Evolutionary conservation across 192 early-diverging fungal species (phyloP).

Genomic region (Gonapodya sp.): DNA sequence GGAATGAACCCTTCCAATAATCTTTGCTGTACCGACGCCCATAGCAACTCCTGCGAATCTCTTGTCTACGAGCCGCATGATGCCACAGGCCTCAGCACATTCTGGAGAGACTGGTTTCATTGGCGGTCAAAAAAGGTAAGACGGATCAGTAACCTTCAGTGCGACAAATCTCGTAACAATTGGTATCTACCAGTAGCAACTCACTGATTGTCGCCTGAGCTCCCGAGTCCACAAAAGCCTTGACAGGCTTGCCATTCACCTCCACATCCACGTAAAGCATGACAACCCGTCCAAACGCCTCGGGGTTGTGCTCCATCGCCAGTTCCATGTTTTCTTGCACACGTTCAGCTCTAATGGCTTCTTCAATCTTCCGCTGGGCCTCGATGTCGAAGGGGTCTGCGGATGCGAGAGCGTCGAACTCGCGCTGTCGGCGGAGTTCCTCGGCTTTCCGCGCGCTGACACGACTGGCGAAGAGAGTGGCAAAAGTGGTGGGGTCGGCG

Average conservation of each 20-base stretch:
- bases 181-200: not conserved
- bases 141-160: not conserved
- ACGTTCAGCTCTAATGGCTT: slow-evolving; percentile 76
- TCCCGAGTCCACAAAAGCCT: slow-evolving; percentile 94
- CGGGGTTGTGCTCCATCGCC: slow-evolving; percentile 90
- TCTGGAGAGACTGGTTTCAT: slow-evolving; percentile 42
- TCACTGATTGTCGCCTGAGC: slow-evolving; percentile 88
- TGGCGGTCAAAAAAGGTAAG: not conserved
- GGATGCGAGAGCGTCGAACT: slow-evolving; percentile 37
- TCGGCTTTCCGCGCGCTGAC: slow-evolving; percentile 43
- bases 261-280: slow-evolving; percentile 86
- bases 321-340: slow-evolving; percentile 69
- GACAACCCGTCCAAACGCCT: slow-evolving; percentile 80
- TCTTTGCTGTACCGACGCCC: slow-evolving; percentile 95
- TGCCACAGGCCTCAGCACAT: slow-evolving; percentile 62
- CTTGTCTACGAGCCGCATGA: slow-evolving; percentile 82
- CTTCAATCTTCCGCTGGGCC: slow-evolving; percentile 83
- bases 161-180: not conserved
- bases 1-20: slow-evolving; percentile 86
- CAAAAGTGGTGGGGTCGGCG: slow-evolving; percentile 57
- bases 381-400: slow-evolving; percentile 87
- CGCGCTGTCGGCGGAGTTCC: slow-evolving; percentile 34
- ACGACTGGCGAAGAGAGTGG: slow-evolving; percentile 45
- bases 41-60: slow-evolving; percentile 82
- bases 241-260: slow-evolving; percentile 81